Percentiles rank a stretch among this genome's conserved stretches.
Evolutionary conservation across 2,329 filamentous ascomycete species (phyloP).

Genomic region (Colletotrichum sp.): DNA sequence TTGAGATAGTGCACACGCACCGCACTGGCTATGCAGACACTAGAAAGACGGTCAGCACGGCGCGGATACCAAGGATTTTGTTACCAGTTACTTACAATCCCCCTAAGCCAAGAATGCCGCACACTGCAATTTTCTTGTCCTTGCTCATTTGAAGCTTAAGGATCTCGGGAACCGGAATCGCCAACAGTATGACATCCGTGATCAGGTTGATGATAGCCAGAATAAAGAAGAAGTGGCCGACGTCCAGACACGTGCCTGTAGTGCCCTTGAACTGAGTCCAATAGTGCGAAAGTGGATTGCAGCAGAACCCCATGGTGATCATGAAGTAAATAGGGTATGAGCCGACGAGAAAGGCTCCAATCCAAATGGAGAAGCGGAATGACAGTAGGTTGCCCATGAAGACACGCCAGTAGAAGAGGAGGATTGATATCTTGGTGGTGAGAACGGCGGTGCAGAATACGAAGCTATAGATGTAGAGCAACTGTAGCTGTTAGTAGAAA

Average conservation of each 20-base stretch:
- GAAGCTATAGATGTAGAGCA: neutral
- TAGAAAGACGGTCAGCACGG: neutral
- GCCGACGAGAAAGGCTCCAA: neutral
- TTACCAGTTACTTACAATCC: neutral
- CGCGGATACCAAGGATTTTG: neutral
- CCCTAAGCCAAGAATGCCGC: neutral
- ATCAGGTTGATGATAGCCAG: neutral
- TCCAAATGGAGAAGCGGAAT: neutral
- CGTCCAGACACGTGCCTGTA: neutral
- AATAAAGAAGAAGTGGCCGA: neutral
- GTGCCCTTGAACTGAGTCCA: neutral
- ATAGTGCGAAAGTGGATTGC: neutral
- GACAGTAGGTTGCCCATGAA: neutral
- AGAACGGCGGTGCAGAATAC: neutral
- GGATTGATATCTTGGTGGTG: neutral
- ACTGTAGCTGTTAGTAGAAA: neutral
- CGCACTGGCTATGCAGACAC: neutral
- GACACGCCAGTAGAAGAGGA: neutral
- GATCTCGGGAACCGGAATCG: neutral
- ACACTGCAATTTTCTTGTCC: neutral
- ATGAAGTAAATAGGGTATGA: neutral
- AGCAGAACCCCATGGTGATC: neutral
- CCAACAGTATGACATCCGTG: neutral
- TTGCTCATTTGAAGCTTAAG: neutral
- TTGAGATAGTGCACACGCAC: neutral